A percentile compares a stretch with the other conserved stretches of the same genome.
Evolutionary conservation across 2,329 filamentous ascomycete species (phyloP).

Genomic region (Daldinia sp.): DNA sequence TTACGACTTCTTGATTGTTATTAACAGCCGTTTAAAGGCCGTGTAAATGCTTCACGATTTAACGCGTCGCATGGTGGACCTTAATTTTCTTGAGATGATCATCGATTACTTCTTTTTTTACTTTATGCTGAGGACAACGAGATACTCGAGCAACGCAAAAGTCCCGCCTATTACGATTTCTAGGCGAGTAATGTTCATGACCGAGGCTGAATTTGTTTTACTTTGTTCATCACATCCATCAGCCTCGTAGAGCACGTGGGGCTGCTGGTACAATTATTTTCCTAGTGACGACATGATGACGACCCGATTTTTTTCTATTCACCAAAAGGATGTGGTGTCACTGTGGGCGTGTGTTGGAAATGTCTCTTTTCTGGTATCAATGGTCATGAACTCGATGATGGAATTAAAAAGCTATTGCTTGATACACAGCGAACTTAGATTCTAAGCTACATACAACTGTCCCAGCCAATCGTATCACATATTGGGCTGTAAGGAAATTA

Average conservation of each 20-base stretch:
- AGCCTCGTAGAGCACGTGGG: constrained; percentile 38
- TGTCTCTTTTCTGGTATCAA: constrained; percentile 50
- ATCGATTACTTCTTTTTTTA: constrained; percentile 32
- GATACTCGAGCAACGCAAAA: constrained; percentile 45
- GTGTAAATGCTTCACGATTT: constrained; percentile 49
- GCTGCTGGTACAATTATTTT: constrained; percentile 46
- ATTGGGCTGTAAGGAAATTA: constrained; percentile 33
- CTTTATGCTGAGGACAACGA: constrained; percentile 45
- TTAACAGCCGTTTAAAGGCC: constrained; percentile 46
- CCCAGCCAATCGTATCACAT: constrained; percentile 39
- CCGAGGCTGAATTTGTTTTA: constrained; percentile 45
- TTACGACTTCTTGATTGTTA: constrained; percentile 51
- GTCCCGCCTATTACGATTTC: constrained; percentile 45
- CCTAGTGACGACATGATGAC: constrained; percentile 49
- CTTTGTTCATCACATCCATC: constrained; percentile 42
- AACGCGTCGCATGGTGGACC: constrained; percentile 47
- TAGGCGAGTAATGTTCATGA: constrained; percentile 49
- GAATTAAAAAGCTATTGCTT: constrained; percentile 53
- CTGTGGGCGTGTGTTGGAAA: constrained; percentile 49
- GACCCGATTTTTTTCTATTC: constrained; percentile 47
- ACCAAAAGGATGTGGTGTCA: constrained; percentile 52
- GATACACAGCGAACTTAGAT: constrained; percentile 49
- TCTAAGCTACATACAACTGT: constrained; percentile 43
- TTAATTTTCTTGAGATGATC: constrained; percentile 45
- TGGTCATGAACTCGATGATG: constrained; percentile 51